Evolutionary conservation across 805 yeast species (phyloP).

Genomic region (Ascoidea asiatica): DNA sequence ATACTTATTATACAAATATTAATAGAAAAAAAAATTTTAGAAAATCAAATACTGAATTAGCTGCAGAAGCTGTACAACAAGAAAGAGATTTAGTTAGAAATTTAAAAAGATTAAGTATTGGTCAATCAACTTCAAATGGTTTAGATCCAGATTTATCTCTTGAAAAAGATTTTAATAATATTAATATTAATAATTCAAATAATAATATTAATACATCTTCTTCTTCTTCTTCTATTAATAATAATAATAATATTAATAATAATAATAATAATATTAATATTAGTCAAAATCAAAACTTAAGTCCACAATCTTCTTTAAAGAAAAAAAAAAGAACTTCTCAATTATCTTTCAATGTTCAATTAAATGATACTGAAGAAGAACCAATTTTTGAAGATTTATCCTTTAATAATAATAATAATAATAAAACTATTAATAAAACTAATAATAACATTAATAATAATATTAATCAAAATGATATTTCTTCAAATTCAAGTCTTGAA

Average conservation of each 20-base stretch:
- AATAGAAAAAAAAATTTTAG: constrained; percentile 9
- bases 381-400: too few relatives aligned
- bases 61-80: constrained; percentile 66
- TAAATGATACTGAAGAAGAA: too few relatives aligned
- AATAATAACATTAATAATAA: too few relatives aligned
- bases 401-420: constrained; percentile 1
- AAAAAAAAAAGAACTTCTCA: too few relatives aligned
- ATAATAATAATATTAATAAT: constrained; percentile 14
- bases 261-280: constrained; percentile 9
- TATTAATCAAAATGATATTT: background rate
- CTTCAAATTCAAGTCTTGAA: background rate
- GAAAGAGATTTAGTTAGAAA: constrained; percentile 66
- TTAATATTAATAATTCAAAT: constrained; percentile 8
- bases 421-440: too few relatives aligned
- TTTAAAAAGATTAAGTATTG: constrained; percentile 60
- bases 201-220: constrained; percentile 3
- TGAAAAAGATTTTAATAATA: constrained; percentile 18
- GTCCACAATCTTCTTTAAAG: constrained; percentile 11
- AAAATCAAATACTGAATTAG: constrained; percentile 35
- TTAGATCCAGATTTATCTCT: constrained; percentile 64
- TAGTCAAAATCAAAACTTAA: constrained; percentile 10
- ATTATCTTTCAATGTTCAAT: background rate
- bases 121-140: constrained; percentile 27
- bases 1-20: too few relatives aligned
- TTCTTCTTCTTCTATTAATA: constrained; percentile 17